A percentile compares a stretch with the other conserved stretches of the same genome.
Evolutionary conservation across 2,329 filamentous ascomycete species (phyloP).

Genomic region (Sordariomycetes sp.): DNA sequence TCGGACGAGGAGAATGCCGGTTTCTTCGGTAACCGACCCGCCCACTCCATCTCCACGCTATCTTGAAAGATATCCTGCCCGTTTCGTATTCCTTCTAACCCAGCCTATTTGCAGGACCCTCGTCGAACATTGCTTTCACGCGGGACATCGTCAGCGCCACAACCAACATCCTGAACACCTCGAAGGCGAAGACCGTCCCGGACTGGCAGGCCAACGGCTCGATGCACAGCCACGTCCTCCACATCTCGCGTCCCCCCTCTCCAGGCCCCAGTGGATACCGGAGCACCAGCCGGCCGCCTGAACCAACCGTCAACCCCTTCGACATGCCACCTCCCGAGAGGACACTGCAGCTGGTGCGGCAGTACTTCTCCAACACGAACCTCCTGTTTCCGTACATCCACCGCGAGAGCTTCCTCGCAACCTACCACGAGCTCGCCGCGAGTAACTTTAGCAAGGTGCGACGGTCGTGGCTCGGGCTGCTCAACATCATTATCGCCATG

Average conservation of each 20-base stretch:
- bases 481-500: conserved; percentile 36
- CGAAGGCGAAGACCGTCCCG: background rate
- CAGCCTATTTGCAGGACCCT: background rate
- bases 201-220: conserved; percentile 1
- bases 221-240: background rate
- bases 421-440: conserved; percentile 11
- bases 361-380: conserved; percentile 17
- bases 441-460: conserved; percentile 15
- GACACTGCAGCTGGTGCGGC: conserved; percentile 10
- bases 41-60: background rate
- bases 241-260: background rate
- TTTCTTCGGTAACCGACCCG: background rate
- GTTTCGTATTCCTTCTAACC: too few relatives aligned
- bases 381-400: conserved; percentile 18
- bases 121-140: conserved; percentile 1
- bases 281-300: background rate
- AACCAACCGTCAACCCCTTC: background rate
- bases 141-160: conserved; percentile 1
- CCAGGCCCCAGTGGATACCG: background rate
- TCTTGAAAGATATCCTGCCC: too few relatives aligned
- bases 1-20: background rate
- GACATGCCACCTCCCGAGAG: conserved; percentile 10
- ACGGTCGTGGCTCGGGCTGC: conserved; percentile 31
- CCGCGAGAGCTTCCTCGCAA: conserved; percentile 13
- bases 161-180: background rate